Base-by-base conservation (phyloP, 352 stramenopile species). In the Pythium apleroticum region DNA sequence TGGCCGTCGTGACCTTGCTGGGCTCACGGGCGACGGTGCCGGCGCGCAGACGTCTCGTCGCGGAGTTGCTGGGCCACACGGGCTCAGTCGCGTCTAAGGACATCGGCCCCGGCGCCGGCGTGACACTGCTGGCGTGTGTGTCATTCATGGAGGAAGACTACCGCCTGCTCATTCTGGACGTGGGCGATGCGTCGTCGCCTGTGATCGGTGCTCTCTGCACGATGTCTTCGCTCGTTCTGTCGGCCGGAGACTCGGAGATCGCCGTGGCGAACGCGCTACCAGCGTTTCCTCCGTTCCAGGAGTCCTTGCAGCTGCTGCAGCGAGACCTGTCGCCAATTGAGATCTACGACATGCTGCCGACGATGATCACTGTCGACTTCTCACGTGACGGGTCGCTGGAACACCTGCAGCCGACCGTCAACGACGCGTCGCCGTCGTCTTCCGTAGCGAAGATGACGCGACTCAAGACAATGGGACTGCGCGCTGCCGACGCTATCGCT, bases 211-310 rank as follows among this genome's bases (percentile, higher is more conserved):
- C 69, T 15, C 54, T 91, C 17, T 90, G 73, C 35, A 69, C 72
- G 56, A 66, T 92, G 33, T 90, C 84, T 49, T 92, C 84, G 61
- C 68, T 93, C 22, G 80, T 91, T 22, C 49, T 93, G 33, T 78
- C 69, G 4, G 79, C 69, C 28, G 77, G 57, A 27, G 75, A 85
- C 37, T 22, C 55, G 45, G 24, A 30, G 9, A 57, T 20, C 0
- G 27, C 48, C 8, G 43, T 49, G 12, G 20, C 72, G 25, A 67
- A 72, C 11, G 61, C 58, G n/a, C 74, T 73, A 15, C 57, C 57
- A 4, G 52, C 43, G 41, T 68, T 84, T 20, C 62, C 54, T 31
- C 66, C 73, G 17, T 86, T 89, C 60, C 71, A 76, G 41, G 66
- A 75, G 24, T 69, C 87, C 3, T 75, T 88, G 28, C 66, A 74